These are phyloP conservation scores for Nasturtium officinale DNA, from an alignment of 345 rosid genomes.

Conservation along the genomic window DNA sequence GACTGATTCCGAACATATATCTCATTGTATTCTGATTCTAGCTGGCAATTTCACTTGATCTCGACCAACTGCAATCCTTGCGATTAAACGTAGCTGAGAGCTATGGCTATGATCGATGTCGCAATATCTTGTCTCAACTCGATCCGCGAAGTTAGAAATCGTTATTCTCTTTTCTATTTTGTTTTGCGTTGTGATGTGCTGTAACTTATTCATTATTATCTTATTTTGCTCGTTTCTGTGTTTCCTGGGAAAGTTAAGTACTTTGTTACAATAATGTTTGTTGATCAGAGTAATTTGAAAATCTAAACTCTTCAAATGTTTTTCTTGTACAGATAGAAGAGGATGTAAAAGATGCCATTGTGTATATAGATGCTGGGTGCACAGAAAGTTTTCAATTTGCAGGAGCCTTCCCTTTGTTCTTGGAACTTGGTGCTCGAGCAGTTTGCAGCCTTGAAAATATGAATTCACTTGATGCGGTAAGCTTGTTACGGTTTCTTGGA, in stretches of 20 bases:
- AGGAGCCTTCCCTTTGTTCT: constrained; percentile 79
- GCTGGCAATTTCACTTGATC: background rate
- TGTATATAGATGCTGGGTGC: constrained; percentile 92
- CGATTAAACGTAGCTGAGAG: constrained; percentile 25
- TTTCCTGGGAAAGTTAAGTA: background rate
- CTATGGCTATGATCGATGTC: constrained; percentile 72
- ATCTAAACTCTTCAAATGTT: background rate
- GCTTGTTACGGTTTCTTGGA: constrained; percentile 30
- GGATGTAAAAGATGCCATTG: constrained; percentile 61
- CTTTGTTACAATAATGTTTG: background rate
- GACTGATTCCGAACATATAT: background rate
- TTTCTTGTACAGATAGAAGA: constrained; percentile 58
- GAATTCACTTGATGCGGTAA: constrained; percentile 76
- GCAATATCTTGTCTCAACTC: constrained; percentile 78
- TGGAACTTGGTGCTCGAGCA: constrained; percentile 71
- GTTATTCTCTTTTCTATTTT: background rate
- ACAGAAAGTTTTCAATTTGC: constrained; percentile 86
- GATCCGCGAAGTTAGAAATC: constrained; percentile 63
- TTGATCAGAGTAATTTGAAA: background rate
- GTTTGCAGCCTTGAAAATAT: constrained; percentile 84
- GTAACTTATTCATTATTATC: background rate
- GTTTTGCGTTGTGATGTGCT: background rate
- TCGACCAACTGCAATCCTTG: background rate
- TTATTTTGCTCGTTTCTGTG: background rate
- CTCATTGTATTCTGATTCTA: background rate